Conservation (phyloP, 108 stramenopile species). For the Cyclotella distinguenda region DNA sequence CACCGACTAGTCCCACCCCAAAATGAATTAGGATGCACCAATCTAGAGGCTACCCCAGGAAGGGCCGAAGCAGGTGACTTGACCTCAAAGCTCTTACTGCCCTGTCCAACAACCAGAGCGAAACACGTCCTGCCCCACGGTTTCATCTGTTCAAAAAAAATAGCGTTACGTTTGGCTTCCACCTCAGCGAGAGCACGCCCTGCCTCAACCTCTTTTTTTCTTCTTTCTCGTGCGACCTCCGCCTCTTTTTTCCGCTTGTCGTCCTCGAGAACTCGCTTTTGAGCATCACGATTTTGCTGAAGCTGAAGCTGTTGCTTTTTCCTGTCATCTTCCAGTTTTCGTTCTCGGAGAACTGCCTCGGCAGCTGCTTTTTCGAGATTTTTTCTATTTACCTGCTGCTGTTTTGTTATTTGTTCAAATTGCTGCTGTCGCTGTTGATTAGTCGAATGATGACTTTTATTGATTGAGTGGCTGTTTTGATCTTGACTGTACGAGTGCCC, state of each 20-base stretch:
- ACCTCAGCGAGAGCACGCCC: constrained; percentile 11
- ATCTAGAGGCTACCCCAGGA: not conserved
- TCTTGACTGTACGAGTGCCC: constrained; percentile 1
- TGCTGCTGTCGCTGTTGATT: constrained; percentile 18
- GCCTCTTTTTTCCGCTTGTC: constrained; percentile 31
- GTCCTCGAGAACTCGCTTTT: too few species aligned
- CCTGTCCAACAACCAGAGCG: constrained; percentile 33
- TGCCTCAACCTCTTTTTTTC: constrained; percentile 29
- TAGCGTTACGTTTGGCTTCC: constrained; percentile 25
- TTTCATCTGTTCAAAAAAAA: constrained; percentile 30
- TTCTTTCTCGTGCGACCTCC: too few species aligned
- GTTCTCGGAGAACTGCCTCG: constrained; percentile 30
- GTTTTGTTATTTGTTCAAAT: constrained; percentile 16
- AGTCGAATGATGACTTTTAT: not conserved
- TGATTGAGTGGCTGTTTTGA: not conserved
- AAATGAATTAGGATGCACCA: constrained; percentile 22
- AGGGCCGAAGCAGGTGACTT: not conserved
- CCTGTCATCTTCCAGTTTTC: constrained; percentile 19
- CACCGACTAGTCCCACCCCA: constrained; percentile 29
- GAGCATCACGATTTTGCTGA: constrained; percentile 14
- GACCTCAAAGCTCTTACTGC: constrained; percentile 16
- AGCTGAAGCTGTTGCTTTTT: constrained; percentile 14
- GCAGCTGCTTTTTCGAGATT: constrained; percentile 37
- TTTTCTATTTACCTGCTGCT: constrained; percentile 20
- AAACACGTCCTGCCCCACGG: constrained; percentile 38